Evolutionary conservation across 2,329 filamentous ascomycete genomes (phyloP).

Genomic region (Alternaria burnsii): DNA sequence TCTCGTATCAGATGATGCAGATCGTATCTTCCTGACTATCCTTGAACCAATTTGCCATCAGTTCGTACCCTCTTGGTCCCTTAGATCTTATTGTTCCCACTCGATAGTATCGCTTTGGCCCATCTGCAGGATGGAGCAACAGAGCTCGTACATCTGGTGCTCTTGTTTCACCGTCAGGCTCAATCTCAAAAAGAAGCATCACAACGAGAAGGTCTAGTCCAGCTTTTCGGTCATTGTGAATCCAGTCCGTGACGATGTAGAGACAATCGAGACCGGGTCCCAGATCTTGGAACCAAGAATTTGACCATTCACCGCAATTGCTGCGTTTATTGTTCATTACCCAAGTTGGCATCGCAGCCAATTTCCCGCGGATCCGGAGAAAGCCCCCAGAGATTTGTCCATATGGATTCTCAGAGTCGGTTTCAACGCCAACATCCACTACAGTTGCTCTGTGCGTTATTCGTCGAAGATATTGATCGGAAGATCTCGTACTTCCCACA

Average conservation of each 20-base stretch:
- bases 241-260: background rate
- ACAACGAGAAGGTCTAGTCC: background rate
- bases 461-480: no score
- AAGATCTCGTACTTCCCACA: no score
- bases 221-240: background rate
- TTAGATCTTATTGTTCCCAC: accelerated
- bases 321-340: no score
- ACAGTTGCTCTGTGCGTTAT: background rate
- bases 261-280: no score
- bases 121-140: background rate
- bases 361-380: background rate
- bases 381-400: background rate
- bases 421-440: accelerated
- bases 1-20: background rate
- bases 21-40: background rate
- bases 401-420: background rate
- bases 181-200: background rate
- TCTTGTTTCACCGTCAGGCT: accelerated
- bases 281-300: no score
- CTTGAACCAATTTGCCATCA: background rate
- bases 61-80: accelerated
- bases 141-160: background rate
- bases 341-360: background rate
- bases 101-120: accelerated
- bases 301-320: no score